Evolutionary conservation across 73 alveolate species (phyloP), one percentile per base, ranked within the genome.

Genomic region (Symbiodinium pilosum): DNA sequence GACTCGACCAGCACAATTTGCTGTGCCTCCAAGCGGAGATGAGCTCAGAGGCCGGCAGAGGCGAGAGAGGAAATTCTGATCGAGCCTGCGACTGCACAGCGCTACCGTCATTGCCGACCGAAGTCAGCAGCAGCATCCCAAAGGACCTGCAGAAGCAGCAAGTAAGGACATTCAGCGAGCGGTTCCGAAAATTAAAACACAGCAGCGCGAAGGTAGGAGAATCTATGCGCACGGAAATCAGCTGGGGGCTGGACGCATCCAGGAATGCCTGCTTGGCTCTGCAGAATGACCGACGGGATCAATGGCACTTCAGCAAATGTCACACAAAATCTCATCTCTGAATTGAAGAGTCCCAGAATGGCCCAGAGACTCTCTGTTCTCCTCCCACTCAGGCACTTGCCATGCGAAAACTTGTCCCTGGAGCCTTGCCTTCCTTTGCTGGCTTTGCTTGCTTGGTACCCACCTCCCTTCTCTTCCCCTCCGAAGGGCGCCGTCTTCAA

Each of bases 1-100:
- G 98, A 77, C 47, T 93, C 98, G 64, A 93, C 98, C 93, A 93
- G 69, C 30, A 93, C 93, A 85, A 93, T 93, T 89, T 93, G 93
- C 43, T 93, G 98, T 43, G 98, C 98, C 98, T 93, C 39, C 92
- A 14, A 40, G 5, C 34, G n/a, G n/a, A n/a, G n/a, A n/a, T n/a
- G n/a, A n/a, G n/a, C n/a, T n/a, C n/a, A n/a, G n/a, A n/a, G n/a
- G n/a, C n/a, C 8, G 6, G 83, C 32, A 7, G 36, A n/a, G 8
- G 30, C 12, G 83, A 5, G 16, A n/a, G 83, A n/a, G n/a, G n/a
- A n/a, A n/a, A n/a, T n/a, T n/a, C n/a, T n/a, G n/a, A n/a, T n/a
- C n/a, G 2, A 34, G 54, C 97, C 88, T 91, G 97, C 20, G 89
- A n/a, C 54, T 91, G 97, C 41, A 91, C 97, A 39, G 47, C 97